Percentiles rank a stretch among this genome's conserved stretches.
Conservation (phyloP, 108 stramenopile species). For the Schizochytrium sp. region DNA sequence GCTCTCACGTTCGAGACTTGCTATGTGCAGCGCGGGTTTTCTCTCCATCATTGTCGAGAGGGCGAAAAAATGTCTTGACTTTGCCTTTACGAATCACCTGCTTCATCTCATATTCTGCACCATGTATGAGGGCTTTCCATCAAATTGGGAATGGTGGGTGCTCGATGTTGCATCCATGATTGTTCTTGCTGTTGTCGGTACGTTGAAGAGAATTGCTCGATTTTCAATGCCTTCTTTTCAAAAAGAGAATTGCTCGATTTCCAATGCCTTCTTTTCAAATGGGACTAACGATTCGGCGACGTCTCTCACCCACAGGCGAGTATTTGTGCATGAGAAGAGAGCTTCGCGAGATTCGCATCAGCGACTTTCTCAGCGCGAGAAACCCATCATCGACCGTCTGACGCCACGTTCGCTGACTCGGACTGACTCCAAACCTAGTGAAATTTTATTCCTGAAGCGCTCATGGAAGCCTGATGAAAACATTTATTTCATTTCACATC, state of each 20-base stretch:
- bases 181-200: slow-evolving; percentile 5
- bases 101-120: neutral
- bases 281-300: too few species aligned
- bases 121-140: neutral
- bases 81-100: neutral
- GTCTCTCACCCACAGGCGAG: neutral
- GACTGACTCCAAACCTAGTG: too few species aligned
- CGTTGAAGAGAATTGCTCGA: neutral
- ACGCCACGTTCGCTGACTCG: neutral
- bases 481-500: too few species aligned
- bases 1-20: too few species aligned
- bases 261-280: too few species aligned
- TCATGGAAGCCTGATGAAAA: too few species aligned
- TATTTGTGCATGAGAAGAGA: slow-evolving; percentile 8
- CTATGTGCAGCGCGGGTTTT: neutral
- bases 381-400: neutral
- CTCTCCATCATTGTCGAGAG: neutral
- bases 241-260: too few species aligned
- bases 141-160: slow-evolving; percentile 5
- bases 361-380: neutral
- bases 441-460: too few species aligned
- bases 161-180: neutral
- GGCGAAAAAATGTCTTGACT: neutral
- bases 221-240: too few species aligned
- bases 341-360: slow-evolving; percentile 12